Conservation (phyloP, 192 early-diverging fungal genomes). For the Coemansia sp. region DNA sequence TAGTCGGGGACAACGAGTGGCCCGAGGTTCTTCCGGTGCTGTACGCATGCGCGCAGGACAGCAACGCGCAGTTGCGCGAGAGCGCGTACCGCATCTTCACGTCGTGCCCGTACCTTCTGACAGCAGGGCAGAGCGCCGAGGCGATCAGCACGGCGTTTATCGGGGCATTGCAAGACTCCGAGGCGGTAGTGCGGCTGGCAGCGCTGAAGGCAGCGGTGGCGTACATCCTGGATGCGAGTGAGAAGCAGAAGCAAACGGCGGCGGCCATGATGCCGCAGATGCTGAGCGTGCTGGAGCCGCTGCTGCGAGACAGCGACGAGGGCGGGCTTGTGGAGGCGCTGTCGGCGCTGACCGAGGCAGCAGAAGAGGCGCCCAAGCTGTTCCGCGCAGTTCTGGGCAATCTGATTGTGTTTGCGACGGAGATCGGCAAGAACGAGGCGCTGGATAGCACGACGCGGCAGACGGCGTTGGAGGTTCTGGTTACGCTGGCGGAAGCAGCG, state of each 20-base stretch:
- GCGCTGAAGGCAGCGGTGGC: constrained; percentile 71
- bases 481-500: constrained; percentile 84
- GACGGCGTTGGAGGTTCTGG: constrained; percentile 84
- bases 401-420: constrained; percentile 70
- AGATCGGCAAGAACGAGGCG: constrained; percentile 73
- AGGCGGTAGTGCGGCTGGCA: constrained; percentile 66
- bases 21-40: constrained; percentile 73
- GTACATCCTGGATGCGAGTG: constrained; percentile 69
- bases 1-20: constrained; percentile 56
- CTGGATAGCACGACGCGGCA: constrained; percentile 83
- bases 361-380: constrained; percentile 73
- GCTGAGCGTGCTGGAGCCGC: constrained; percentile 72
- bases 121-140: constrained; percentile 62
- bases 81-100: constrained; percentile 88
- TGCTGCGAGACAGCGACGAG: constrained; percentile 69
- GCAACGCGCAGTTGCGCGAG: constrained; percentile 71
- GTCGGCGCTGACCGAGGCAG: constrained; percentile 79
- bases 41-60: constrained; percentile 76
- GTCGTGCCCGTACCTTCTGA: constrained; percentile 72
- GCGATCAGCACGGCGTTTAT: constrained; percentile 69
- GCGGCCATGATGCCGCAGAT: constrained; percentile 70
- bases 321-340: constrained; percentile 66
- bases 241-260: constrained; percentile 42
- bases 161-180: constrained; percentile 66
- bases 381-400: constrained; percentile 76